Percentiles rank a stretch among this genome's conserved stretches.
phyloP scores from a whole-genome alignment of 2,329 filamentous ascomycete genomes.

The Botrytis paeoniae region DNA sequence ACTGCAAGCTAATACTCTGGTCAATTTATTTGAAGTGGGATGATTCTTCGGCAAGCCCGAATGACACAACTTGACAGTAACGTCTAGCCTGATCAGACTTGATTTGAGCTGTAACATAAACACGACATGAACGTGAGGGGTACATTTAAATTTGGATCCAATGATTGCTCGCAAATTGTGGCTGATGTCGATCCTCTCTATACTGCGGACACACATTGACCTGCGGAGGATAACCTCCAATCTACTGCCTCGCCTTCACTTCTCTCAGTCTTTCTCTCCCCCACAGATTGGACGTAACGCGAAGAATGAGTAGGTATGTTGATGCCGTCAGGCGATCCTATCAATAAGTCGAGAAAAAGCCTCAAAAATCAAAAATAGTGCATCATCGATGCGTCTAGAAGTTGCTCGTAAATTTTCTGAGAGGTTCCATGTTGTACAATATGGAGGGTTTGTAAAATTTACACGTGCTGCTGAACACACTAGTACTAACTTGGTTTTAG shows the following conservation, averaged over 20 bases:
- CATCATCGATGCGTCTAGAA: not conserved
- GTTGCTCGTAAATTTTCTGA: no score
- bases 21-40: not conserved
- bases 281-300: not conserved
- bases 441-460: not conserved
- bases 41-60: not conserved
- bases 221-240: not conserved
- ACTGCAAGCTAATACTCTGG: not conserved
- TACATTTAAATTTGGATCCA: no score
- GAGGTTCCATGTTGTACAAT: not conserved
- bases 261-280: not conserved
- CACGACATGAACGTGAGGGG: not conserved
- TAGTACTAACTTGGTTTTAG: not conserved
- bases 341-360: not conserved
- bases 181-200: not conserved
- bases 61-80: not conserved
- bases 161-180: not conserved
- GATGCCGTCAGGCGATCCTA: not conserved
- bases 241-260: not conserved
- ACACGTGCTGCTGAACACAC: not conserved
- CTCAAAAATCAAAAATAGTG: not conserved
- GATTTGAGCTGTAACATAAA: not conserved
- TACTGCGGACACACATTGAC: not conserved
- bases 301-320: not conserved
- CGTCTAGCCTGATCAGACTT: not conserved